Evolutionary conservation across 192 early-diverging fungal species (phyloP).

Genomic region (Backusella westeae): DNA sequence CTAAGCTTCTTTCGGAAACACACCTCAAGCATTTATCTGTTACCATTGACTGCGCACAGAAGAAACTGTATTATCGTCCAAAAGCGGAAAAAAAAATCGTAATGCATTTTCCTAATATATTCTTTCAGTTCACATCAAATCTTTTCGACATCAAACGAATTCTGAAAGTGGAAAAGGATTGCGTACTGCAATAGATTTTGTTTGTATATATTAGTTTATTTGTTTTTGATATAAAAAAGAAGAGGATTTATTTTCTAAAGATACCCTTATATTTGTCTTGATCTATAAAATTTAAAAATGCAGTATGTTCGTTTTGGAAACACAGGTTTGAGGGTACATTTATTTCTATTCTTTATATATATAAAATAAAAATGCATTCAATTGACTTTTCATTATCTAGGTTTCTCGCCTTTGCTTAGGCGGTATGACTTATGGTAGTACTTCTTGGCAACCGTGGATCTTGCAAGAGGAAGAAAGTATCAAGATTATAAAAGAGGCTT

Average conservation of each 20-base stretch:
- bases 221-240: not conserved
- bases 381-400: not conserved
- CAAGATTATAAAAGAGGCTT: constrained; percentile 38
- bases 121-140: not conserved
- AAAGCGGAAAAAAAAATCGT: not conserved
- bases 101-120: not conserved
- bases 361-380: not conserved
- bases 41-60: not conserved
- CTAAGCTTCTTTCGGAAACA: not conserved
- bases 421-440: constrained; percentile 36
- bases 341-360: not conserved
- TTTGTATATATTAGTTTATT: too few species aligned
- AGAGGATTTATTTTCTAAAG: not conserved
- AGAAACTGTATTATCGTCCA: not conserved
- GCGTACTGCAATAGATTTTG: not conserved
- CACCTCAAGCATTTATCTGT: not conserved
- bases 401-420: constrained; percentile 43
- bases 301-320: constrained; percentile 14
- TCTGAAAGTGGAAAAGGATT: not conserved
- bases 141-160: not conserved
- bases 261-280: not conserved
- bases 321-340: not conserved
- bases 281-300: not conserved
- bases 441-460: constrained; percentile 38
- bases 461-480: constrained; percentile 39